These are phyloP conservation scores for Kazachstania psychrophila DNA, from an alignment of 805 yeast species.

Conservation along the genomic window DNA sequence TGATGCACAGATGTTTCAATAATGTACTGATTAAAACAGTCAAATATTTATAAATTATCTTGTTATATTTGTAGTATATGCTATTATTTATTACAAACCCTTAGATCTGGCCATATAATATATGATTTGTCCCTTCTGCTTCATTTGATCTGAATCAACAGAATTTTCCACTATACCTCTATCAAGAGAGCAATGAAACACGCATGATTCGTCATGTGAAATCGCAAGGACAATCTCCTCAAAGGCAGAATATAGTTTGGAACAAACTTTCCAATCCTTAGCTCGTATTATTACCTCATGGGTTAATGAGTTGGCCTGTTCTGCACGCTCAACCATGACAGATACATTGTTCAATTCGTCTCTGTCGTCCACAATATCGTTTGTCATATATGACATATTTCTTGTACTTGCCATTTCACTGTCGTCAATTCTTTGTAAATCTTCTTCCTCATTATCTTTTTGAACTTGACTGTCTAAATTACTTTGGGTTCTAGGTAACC, in stretches of 20 bases:
- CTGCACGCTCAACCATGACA: slow-evolving; percentile 19
- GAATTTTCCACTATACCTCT: slow-evolving; percentile 29
- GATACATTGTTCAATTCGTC: slow-evolving; percentile 13
- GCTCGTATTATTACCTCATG: slow-evolving; percentile 43
- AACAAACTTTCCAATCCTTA: slow-evolving; percentile 61
- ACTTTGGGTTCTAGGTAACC: not conserved
- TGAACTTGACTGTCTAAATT: not conserved
- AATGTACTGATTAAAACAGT: not conserved
- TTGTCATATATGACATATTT: not conserved
- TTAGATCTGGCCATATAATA: slow-evolving; percentile 42
- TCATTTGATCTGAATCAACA: slow-evolving; percentile 16
- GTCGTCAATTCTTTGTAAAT: slow-evolving; percentile 17
- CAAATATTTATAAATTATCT: too few species aligned
- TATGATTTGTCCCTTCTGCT: slow-evolving; percentile 53
- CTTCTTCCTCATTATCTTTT: slow-evolving; percentile 4
- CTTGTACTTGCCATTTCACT: slow-evolving; percentile 12
- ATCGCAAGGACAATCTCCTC: slow-evolving; percentile 52
- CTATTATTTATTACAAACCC: slow-evolving; percentile 12
- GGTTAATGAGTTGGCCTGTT: slow-evolving; percentile 11
- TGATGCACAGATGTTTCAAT: not conserved
- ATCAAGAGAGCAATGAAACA: slow-evolving; percentile 58
- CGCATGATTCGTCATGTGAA: slow-evolving; percentile 48
- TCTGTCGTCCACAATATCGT: not conserved
- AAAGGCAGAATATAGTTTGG: slow-evolving; percentile 51
- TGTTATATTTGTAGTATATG: not conserved